A percentile compares a stretch with the other conserved stretches of the same genome.
Evolutionary conservation across 768 basidiomycete genomes (phyloP).

Genomic region (Mrakia gelida): DNA sequence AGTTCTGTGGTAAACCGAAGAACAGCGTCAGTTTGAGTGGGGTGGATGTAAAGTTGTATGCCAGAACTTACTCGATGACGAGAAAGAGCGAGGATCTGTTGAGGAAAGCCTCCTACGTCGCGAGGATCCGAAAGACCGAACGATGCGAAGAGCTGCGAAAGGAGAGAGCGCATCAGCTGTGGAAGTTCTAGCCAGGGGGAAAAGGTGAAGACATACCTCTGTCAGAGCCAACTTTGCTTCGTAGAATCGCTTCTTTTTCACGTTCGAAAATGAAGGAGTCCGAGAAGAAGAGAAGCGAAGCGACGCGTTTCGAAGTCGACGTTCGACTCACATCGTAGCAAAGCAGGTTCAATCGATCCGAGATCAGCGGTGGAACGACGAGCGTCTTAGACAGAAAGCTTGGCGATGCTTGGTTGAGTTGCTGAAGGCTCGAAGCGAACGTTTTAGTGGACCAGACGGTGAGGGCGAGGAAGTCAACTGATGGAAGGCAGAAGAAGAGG

Average conservation of each 20-base stretch:
- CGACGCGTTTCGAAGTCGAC: neutral
- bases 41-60: neutral
- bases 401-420: neutral
- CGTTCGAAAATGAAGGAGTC: too few relatives aligned
- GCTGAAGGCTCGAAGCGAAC: neutral
- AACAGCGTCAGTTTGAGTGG: too few relatives aligned
- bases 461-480: neutral
- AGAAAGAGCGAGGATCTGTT: neutral
- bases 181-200: neutral
- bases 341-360: neutral
- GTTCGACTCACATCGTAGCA: neutral
- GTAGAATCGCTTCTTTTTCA: neutral
- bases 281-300: neutral
- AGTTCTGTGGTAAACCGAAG: neutral
- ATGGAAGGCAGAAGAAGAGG: neutral
- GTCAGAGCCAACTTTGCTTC: neutral
- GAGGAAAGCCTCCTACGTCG: neutral
- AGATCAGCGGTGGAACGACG: neutral
- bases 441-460: neutral
- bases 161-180: neutral
- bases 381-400: neutral
- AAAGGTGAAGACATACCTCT: neutral
- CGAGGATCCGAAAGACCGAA: neutral
- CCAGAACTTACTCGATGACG: neutral
- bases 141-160: neutral